Evolutionary conservation across 2,329 filamentous ascomycete genomes (phyloP), one percentile per base, ranked within the genome.

Genomic region (Podosphaera xanthii): DNA sequence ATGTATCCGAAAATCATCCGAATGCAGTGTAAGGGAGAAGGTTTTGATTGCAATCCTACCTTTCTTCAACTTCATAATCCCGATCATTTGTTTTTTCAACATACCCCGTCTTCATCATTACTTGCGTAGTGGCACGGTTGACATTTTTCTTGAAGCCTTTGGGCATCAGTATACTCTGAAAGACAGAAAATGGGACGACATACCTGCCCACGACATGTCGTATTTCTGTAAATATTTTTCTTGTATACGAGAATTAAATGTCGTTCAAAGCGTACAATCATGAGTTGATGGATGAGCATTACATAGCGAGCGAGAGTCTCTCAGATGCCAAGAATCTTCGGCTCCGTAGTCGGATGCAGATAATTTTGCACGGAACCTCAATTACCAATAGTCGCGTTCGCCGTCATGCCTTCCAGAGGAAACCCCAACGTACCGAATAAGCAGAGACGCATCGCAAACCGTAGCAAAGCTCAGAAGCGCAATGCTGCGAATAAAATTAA

Each of bases 41-140:
- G 6, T 6, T 14, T 33, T 40, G 7, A 40, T 33, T 9, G 33
- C 33, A 46, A 22, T 48, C 71, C 49, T 71, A 89, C 84, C 87
- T 83, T 73, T 94, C 88, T 72, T 98, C 94, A 58, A 97, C 91
- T 73, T 97, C 92, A 72, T 97, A 98, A 71, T 97, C 92, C 65
- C 94, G 87, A 74, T 98, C 92, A 71, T 91, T 96, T 34, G 92
- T 98, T 75, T 92, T 91, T 74, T 98, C 92, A 67, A 98, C 94
- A 76, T 97, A 92, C 61, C 92, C 87, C 82, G 90, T 94, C 80
- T 98, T 98, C 91, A 98, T 97, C 88, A 98, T 96, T 63, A 97
- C 91, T 83, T 96, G 90, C 75, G 94, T 98, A 73, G 91, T 96
- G 68, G 91, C 91, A 76, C 92, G 88, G 77, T 92, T 91, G 76